Evolutionary conservation across 2,329 filamentous ascomycete species (phyloP), one percentile per base, ranked within the genome.

Genomic region (Fusarium sp.): DNA sequence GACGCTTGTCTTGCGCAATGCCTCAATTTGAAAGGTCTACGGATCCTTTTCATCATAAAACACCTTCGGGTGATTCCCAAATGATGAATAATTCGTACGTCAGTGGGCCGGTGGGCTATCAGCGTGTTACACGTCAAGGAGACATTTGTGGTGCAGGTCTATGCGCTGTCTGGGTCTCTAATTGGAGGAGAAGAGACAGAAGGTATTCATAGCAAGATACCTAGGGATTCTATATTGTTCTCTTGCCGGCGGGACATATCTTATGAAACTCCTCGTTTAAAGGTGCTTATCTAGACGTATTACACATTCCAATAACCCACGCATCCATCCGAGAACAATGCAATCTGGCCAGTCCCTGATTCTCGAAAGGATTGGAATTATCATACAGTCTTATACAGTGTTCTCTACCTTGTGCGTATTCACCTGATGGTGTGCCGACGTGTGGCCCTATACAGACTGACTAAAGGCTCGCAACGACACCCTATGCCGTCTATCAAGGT

Each of bases 91-190:
- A 63, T 35, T 63, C 36, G 20, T 42, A 49, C 27, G 27, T 37
- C 33, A 29, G 60, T 63, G 58, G 58, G 39, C 45, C 45, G 29
- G 56, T 46, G 35, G 35, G 56, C 41, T 61, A 54, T 54, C 40
- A 54, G 35, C 41, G 23, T 50, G 45, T 64, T 40, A 46, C 51
- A 58, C 54, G 60, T 37, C 45, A 39, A 51, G 50, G 17, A 46
- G 37, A 29, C 25, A 52, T 37, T 31, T 25, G 25, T 14, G 43
- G n/a, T 29, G 43, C 41, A 40, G 43, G 56, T 36, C 15, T n/a
- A 18, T 27, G 17, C 27, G 33, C 40, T 56, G 35, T 52, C 15
- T 63, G 36, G 17, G 14, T 27, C 37, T 48, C n/a, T 35, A 10
- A 48, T 48, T 11, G 36, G 18, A 41, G 14, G 20, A 47, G 25